A percentile compares a stretch with the other conserved stretches of the same genome.
Conservation (phyloP, 2,329 filamentous ascomycete genomes). For the Aspergillus felis region DNA sequence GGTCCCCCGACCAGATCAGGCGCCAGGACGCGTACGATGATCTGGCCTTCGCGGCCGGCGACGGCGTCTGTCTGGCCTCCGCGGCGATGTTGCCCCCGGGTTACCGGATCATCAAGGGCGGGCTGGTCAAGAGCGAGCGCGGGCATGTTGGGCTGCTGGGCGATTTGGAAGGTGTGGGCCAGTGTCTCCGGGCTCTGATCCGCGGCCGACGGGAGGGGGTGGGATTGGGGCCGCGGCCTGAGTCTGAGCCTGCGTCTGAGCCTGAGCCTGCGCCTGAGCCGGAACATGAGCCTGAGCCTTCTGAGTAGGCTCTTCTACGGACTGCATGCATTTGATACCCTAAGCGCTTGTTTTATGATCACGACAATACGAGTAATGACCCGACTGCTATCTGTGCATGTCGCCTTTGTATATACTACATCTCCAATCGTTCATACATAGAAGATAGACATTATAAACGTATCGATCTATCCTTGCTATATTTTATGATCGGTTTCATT, state of each 20-base stretch:
- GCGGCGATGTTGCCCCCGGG: constrained; percentile 82
- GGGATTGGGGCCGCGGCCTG: constrained; percentile 50
- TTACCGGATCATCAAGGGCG: constrained; percentile 69
- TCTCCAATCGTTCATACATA: constrained; percentile 2
- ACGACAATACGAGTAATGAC: constrained; percentile 3
- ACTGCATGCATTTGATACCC: neutral
- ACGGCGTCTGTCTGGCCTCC: constrained; percentile 81
- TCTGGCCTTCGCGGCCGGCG: constrained; percentile 78
- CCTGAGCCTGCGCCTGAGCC: neutral
- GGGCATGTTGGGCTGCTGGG: constrained; percentile 86
- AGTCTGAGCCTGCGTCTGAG: no score
- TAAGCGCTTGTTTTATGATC: constrained; percentile 2
- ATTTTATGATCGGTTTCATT: neutral
- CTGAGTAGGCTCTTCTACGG: neutral
- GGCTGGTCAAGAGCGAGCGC: constrained; percentile 72
- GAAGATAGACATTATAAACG: neutral
- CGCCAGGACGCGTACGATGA: constrained; percentile 79
- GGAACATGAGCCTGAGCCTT: neutral
- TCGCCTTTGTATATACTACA: neutral
- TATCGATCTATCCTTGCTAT: neutral
- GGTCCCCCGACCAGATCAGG: constrained; percentile 68
- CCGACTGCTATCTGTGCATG: neutral
- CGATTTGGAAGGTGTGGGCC: constrained; percentile 75
- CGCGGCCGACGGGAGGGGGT: constrained; percentile 68
- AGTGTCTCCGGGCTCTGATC: constrained; percentile 65